These are phyloP conservation scores for Candida arabinofermentans DNA, from an alignment of 805 yeast species.

Conservation along the genomic window DNA sequence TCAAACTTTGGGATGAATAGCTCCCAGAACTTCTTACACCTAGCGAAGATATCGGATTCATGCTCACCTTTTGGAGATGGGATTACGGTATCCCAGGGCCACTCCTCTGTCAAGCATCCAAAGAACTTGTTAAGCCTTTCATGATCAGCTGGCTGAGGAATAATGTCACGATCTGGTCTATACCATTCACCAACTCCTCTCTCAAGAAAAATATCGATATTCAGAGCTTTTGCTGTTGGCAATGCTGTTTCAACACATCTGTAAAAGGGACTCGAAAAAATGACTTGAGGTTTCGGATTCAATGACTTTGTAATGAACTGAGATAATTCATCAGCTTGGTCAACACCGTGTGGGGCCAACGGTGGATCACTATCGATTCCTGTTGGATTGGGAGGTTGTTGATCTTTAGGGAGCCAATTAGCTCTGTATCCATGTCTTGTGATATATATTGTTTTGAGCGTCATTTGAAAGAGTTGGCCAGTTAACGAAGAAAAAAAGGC, in stretches of 20 bases:
- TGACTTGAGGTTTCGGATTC: conserved; percentile 59
- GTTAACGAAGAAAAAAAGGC: too few species aligned
- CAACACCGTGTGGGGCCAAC: conserved; percentile 81
- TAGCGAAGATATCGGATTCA: conserved; percentile 58
- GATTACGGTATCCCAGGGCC: conserved; percentile 47
- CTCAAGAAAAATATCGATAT: conserved; percentile 62
- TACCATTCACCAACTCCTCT: conserved; percentile 94
- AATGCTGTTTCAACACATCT: conserved; percentile 80
- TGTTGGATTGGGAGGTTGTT: conserved; percentile 83
- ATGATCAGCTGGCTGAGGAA: conserved; percentile 65
- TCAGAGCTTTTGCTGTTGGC: conserved; percentile 61
- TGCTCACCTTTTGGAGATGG: conserved; percentile 75
- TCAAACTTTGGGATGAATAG: conserved; percentile 58
- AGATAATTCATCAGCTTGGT: conserved; percentile 81
- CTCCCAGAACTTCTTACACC: conserved; percentile 55
- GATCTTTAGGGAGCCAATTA: conserved; percentile 83
- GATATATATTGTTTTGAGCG: conserved; percentile 56
- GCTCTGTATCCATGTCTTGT: conserved; percentile 89
- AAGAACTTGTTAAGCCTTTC: conserved; percentile 52
- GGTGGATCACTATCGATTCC: conserved; percentile 90
- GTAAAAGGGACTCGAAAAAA: conserved; percentile 82
- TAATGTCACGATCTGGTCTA: conserved; percentile 57
- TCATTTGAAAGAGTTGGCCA: conserved; percentile 31
- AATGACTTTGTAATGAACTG: conserved; percentile 43
- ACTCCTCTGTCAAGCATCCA: conserved; percentile 39